Conservation (phyloP, 2,329 filamentous ascomycete species). For the Epichloe gansuensis region DNA sequence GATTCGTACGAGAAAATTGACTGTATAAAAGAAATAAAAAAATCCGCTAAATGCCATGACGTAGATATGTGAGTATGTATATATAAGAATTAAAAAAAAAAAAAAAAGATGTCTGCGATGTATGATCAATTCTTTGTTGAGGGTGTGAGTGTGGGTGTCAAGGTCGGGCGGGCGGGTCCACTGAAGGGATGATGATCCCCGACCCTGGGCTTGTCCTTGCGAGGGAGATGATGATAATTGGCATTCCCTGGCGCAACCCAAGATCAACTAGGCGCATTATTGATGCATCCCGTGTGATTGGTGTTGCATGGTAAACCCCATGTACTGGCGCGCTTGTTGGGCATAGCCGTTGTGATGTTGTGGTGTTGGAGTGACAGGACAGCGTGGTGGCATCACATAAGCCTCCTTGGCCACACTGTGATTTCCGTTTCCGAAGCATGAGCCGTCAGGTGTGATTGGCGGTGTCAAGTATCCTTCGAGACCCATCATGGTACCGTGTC, state of each 20-base stretch:
- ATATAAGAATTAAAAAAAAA: neutral
- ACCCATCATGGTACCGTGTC: constrained; percentile 48
- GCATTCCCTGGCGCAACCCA: neutral
- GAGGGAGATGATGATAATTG: neutral
- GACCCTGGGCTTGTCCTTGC: neutral
- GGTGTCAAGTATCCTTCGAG: constrained; percentile 72
- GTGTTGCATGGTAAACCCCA: constrained; percentile 29
- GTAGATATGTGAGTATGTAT: constrained; percentile 16
- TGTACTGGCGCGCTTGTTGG: constrained; percentile 23
- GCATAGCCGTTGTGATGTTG: constrained; percentile 24
- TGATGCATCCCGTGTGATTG: constrained; percentile 22
- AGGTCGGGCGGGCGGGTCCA: constrained; percentile 6
- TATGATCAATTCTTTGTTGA: neutral
- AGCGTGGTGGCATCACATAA: constrained; percentile 39
- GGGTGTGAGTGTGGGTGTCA: neutral
- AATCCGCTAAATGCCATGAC: constrained; percentile 36
- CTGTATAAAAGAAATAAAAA: constrained; percentile 12
- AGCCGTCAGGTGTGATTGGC: constrained; percentile 70
- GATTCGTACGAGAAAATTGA: constrained; percentile 13
- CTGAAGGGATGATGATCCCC: neutral
- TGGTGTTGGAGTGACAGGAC: constrained; percentile 49
- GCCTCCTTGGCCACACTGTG: constrained; percentile 31
- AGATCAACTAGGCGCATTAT: constrained; percentile 16
- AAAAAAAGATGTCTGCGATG: neutral
- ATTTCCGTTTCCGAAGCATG: constrained; percentile 33